Evolutionary conservation across 805 yeast species (phyloP).

Genomic region (Cephaloascus albidus): DNA sequence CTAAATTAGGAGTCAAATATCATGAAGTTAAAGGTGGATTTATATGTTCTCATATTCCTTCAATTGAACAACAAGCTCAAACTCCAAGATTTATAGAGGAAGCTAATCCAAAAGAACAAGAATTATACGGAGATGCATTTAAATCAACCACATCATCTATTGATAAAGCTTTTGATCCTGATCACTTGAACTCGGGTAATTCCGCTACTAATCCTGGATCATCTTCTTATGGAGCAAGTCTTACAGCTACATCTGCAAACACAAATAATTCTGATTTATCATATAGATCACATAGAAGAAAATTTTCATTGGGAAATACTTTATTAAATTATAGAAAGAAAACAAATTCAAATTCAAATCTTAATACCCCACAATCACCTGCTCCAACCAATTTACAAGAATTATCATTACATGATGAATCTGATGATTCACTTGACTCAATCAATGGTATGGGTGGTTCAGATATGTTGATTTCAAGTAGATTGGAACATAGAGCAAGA

Average conservation of each 20-base stretch:
- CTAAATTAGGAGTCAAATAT: constrained; percentile 67
- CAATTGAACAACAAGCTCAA: constrained; percentile 15
- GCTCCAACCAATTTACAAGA: constrained; percentile 23
- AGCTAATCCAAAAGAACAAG: constrained; percentile 16
- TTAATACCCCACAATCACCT: constrained; percentile 22
- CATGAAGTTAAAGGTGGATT: constrained; percentile 94
- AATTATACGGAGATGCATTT: constrained; percentile 30
- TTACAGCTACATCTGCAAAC: constrained; percentile 18
- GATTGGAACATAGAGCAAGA: constrained; percentile 42
- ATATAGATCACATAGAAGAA: constrained; percentile 45
- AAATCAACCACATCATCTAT: constrained; percentile 21
- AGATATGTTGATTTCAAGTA: constrained; percentile 53
- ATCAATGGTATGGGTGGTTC: constrained; percentile 46
- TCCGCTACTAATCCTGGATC: constrained; percentile 26
- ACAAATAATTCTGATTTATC: constrained; percentile 10
- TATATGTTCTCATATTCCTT: constrained; percentile 64
- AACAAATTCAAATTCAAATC: constrained; percentile 24
- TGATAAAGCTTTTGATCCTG: constrained; percentile 9
- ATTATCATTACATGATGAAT: constrained; percentile 20
- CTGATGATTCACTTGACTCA: constrained; percentile 55
- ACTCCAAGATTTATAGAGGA: not conserved
- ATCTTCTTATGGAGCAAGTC: constrained; percentile 21
- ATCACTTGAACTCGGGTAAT: constrained; percentile 4
- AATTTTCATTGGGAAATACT: constrained; percentile 54
- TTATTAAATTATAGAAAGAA: constrained; percentile 43